A percentile compares a stretch with the other conserved stretches of the same genome.
Conservation (phyloP, 2,329 filamentous ascomycete genomes). For the Onygenales sp. region DNA sequence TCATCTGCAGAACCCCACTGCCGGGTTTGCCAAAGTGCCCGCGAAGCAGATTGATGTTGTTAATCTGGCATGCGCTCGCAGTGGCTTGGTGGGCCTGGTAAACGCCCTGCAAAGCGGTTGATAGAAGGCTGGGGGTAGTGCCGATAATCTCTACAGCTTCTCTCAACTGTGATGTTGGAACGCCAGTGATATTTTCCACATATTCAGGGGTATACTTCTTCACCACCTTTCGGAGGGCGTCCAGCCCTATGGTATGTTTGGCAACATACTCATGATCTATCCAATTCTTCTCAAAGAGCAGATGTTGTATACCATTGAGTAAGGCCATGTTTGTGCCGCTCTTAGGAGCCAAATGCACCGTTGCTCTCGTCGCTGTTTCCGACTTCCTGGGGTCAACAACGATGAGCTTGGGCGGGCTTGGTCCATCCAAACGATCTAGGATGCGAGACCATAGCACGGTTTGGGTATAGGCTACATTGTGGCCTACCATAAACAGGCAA, state of each 20-base stretch:
- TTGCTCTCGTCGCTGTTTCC: constrained; percentile 25
- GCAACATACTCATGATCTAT: constrained; percentile 22
- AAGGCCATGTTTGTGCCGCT: constrained; percentile 29
- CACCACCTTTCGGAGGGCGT: constrained; percentile 20
- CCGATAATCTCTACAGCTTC: constrained; percentile 26
- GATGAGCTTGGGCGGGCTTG: constrained; percentile 25
- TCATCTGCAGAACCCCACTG: constrained; percentile 31
- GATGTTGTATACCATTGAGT: constrained; percentile 29
- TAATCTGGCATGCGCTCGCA: constrained; percentile 30
- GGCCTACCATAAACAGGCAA: constrained; percentile 29
- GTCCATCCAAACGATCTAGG: constrained; percentile 26
- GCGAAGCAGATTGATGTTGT: constrained; percentile 32
- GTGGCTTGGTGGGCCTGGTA: constrained; percentile 35
- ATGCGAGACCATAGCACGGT: constrained; percentile 30
- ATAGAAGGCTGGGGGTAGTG: constrained; percentile 22
- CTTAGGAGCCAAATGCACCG: constrained; percentile 25
- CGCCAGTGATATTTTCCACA: constrained; percentile 28
- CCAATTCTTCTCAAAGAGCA: constrained; percentile 29
- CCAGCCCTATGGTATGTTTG: constrained; percentile 20
- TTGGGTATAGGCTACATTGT: constrained; percentile 29
- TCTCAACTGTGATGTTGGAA: constrained; percentile 19
- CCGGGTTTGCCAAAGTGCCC: constrained; percentile 28
- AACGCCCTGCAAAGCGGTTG: constrained; percentile 31
- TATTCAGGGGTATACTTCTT: constrained; percentile 22
- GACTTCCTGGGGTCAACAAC: constrained; percentile 28